phyloP scores from a whole-genome alignment of 176 grass and related monocot species.

The Bolboschoenus planiculmis region DNA sequence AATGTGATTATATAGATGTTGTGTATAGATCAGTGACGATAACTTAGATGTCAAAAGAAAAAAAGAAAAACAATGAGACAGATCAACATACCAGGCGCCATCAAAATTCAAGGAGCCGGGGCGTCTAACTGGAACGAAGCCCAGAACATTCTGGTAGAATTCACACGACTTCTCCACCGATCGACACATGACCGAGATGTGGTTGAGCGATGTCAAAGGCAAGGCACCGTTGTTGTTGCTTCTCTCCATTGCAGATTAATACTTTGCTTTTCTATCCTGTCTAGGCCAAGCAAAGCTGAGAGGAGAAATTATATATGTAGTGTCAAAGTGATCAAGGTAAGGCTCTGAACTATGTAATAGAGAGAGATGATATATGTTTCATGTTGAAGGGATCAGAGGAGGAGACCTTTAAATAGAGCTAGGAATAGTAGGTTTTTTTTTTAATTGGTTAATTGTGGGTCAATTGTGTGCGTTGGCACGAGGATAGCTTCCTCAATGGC shows the following conservation, averaged over 20 bases:
- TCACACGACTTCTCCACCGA: slow-evolving; percentile 42
- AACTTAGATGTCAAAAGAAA: background rate
- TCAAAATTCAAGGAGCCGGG: slow-evolving; percentile 65
- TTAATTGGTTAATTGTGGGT: background rate
- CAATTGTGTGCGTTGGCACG: no score
- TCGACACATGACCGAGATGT: slow-evolving; percentile 76
- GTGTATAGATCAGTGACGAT: background rate
- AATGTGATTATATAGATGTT: background rate
- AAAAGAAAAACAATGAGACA: background rate
- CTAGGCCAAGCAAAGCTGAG: background rate
- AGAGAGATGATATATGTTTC: background rate
- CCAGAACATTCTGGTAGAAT: slow-evolving; percentile 84
- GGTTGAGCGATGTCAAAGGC: slow-evolving; percentile 68
- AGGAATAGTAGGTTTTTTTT: background rate
- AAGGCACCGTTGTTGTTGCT: slow-evolving; percentile 21
- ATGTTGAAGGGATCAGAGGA: background rate
- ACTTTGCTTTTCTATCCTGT: background rate
- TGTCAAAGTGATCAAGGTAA: background rate
- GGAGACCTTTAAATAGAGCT: background rate
- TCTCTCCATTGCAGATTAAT: slow-evolving; percentile 1
- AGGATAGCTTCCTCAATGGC: no score
- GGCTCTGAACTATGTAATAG: background rate
- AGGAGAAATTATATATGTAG: background rate
- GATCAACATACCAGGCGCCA: slow-evolving; percentile 54
- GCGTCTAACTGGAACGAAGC: slow-evolving; percentile 57